Evolutionary conservation across 1,139 yeast genomes (phyloP).

Genomic region (Pichia sp.): DNA sequence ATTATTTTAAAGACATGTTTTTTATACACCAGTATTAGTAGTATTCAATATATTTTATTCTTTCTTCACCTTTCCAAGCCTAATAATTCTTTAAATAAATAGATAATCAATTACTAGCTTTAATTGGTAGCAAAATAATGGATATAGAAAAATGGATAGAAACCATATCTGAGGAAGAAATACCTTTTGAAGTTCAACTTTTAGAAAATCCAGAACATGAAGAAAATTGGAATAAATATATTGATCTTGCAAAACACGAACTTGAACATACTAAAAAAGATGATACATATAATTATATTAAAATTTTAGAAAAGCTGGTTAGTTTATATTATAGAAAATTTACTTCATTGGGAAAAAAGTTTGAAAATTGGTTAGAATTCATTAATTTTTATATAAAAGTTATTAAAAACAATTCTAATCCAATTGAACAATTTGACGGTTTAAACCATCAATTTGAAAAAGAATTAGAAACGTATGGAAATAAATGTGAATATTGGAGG

Average conservation of each 20-base stretch:
- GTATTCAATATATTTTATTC: no score
- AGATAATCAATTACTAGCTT: no score
- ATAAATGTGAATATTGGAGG: conserved; percentile 2
- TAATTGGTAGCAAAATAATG: no score
- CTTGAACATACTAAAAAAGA: not conserved
- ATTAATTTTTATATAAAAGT: not conserved
- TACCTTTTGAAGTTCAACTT: not conserved
- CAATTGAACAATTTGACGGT: not conserved
- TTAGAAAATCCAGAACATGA: not conserved
- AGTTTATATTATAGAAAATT: not conserved
- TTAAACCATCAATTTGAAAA: not conserved
- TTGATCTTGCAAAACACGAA: not conserved
- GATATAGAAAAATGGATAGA: not conserved
- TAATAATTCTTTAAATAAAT: no score
- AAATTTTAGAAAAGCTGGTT: not conserved
- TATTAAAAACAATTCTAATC: not conserved
- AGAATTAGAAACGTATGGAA: not conserved
- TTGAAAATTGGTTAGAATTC: not conserved
- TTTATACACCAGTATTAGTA: no score
- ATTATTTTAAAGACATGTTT: no score
- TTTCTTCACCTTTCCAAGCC: no score
- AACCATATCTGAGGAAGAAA: not conserved
- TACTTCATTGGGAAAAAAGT: not conserved
- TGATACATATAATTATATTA: not conserved
- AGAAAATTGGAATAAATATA: not conserved